Percentiles rank a stretch among this genome's conserved stretches.
Conservation (phyloP, 1,284 basidiomycete genomes). For the Rhodotorula sp. region DNA sequence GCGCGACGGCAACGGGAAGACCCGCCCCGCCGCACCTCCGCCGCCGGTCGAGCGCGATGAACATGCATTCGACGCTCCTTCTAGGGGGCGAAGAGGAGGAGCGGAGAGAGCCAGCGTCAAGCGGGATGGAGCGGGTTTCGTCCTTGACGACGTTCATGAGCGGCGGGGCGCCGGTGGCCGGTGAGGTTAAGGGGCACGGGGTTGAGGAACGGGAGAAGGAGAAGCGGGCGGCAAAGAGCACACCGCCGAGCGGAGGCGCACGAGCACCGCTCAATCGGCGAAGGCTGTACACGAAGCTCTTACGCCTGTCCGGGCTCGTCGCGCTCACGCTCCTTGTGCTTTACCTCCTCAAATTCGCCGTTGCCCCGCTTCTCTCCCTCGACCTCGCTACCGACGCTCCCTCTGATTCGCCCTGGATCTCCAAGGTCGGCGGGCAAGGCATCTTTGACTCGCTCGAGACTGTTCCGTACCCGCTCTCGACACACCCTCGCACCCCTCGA, state of each 20-base stretch:
- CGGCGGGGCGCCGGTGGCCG: neutral
- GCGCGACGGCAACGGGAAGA: neutral
- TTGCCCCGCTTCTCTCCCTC: neutral
- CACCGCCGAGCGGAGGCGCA: neutral
- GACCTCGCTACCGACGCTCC: neutral
- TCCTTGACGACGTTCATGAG: slow-evolving; percentile 29
- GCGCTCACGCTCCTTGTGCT: neutral
- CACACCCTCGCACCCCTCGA: slow-evolving; percentile 26
- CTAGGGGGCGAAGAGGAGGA: slow-evolving; percentile 3
- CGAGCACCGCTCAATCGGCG: neutral
- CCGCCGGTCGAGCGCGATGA: slow-evolving; percentile 1
- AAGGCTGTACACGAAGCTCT: slow-evolving; percentile 3
- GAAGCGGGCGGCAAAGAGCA: neutral
- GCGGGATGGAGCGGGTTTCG: slow-evolving; percentile 20
- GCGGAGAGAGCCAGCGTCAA: neutral
- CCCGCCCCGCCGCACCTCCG: neutral
- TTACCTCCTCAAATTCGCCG: neutral
- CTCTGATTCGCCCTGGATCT: neutral
- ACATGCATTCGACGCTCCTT: slow-evolving; percentile 2
- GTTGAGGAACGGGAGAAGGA: neutral
- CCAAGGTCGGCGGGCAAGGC: neutral
- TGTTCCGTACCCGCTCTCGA: slow-evolving; percentile 10
- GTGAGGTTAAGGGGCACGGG: neutral
- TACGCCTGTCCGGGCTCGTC: neutral
- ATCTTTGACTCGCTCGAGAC: slow-evolving; percentile 25